Conservation (phyloP, 805 yeast species). For the Hanseniaspora taiwanica region DNA sequence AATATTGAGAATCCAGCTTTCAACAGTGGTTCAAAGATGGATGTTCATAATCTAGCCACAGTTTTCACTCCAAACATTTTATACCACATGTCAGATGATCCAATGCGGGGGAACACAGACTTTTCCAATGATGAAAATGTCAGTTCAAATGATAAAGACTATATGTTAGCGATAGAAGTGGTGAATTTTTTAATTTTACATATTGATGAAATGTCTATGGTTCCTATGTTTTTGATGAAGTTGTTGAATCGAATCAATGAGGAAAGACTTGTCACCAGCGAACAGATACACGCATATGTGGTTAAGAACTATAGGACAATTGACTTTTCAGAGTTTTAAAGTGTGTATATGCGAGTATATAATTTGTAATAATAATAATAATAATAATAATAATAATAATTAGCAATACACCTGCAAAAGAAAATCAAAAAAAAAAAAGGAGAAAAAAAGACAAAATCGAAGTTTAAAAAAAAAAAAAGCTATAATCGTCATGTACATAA, state of each 20-base stretch:
- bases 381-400: too few relatives aligned
- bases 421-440: too few relatives aligned
- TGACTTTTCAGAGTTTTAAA: neutral
- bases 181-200: conserved; percentile 70
- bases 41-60: conserved; percentile 85
- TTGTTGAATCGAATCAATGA: conserved; percentile 28
- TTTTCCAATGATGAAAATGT: conserved; percentile 9
- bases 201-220: conserved; percentile 64
- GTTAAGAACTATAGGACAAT: neutral
- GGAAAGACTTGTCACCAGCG: conserved; percentile 11
- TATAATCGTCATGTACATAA: too few relatives aligned
- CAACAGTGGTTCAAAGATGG: conserved; percentile 89
- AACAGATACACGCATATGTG: neutral
- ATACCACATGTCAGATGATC: conserved; percentile 25
- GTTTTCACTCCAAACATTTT: conserved; percentile 89
- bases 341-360: neutral
- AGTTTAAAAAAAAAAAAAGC: too few relatives aligned
- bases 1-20: conserved; percentile 54
- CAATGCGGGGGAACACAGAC: conserved; percentile 7
- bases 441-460: too few relatives aligned
- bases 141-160: conserved; percentile 19
- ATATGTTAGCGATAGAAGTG: conserved; percentile 84
- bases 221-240: conserved; percentile 52
- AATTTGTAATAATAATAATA: too few relatives aligned
- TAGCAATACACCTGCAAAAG: too few relatives aligned